Conservation (phyloP, 257 asterid genomes). For the Ilex aquifolium region DNA sequence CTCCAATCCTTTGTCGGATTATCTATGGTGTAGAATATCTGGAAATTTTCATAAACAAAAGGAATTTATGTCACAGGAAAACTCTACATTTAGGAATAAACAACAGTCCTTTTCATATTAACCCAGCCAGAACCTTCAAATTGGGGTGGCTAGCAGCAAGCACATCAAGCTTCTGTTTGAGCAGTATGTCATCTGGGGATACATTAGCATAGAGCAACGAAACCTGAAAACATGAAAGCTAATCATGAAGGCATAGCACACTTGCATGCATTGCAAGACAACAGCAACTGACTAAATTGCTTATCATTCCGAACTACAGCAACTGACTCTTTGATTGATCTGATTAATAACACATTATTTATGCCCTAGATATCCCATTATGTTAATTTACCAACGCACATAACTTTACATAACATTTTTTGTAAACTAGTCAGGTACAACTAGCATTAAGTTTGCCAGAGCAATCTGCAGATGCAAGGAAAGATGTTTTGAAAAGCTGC, state of each 20-base stretch:
- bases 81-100: not conserved
- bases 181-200: constrained; percentile 96
- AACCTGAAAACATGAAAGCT: constrained; percentile 41
- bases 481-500: constrained; percentile 2
- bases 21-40: constrained; percentile 92
- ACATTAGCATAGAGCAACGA: constrained; percentile 84
- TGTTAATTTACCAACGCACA: too few species aligned
- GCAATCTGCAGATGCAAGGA: too few species aligned
- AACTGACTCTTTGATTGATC: too few species aligned
- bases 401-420: too few species aligned
- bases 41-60: constrained; percentile 15
- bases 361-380: too few species aligned
- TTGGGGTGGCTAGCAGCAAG: constrained; percentile 81
- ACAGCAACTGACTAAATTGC: too few species aligned
- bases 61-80: not conserved
- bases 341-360: too few species aligned
- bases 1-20: constrained; percentile 78
- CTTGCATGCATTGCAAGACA: too few species aligned
- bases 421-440: too few species aligned
- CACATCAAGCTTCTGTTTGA: constrained; percentile 83
- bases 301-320: too few species aligned
- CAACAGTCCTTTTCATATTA: constrained; percentile 1
- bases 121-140: constrained; percentile 54
- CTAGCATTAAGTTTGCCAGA: too few species aligned
- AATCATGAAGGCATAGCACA: not conserved